Evolutionary conservation across 108 stramenopile species (phyloP).

Genomic region (Aurantiochytrium sp.): DNA sequence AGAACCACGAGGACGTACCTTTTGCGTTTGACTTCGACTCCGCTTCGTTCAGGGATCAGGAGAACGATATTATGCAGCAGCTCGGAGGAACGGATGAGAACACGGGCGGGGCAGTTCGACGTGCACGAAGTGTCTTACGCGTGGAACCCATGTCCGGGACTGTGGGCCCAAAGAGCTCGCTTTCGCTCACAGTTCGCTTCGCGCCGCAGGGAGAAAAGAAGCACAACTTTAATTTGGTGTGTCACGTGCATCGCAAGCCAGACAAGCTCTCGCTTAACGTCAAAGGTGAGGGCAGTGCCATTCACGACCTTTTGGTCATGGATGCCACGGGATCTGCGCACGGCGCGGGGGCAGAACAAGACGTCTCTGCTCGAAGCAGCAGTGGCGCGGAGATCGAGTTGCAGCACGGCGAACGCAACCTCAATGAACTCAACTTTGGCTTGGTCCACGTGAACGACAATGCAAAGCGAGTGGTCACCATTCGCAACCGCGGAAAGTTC

Average conservation of each 20-base stretch:
- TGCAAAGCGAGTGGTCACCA: slow-evolving; percentile 24
- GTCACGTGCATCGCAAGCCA: slow-evolving; percentile 44
- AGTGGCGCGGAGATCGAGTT: slow-evolving; percentile 22
- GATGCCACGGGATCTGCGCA: slow-evolving; percentile 30
- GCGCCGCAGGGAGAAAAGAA: slow-evolving; percentile 42
- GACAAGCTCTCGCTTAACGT: slow-evolving; percentile 45
- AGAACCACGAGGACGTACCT: slow-evolving; percentile 46
- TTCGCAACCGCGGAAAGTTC: slow-evolving; percentile 54
- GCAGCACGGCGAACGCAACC: background rate
- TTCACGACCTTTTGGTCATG: slow-evolving; percentile 32
- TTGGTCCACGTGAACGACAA: slow-evolving; percentile 46
- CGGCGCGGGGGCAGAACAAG: background rate
- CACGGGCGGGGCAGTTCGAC: background rate
- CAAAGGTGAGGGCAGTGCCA: slow-evolving; percentile 59
- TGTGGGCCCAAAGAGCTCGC: slow-evolving; percentile 41
- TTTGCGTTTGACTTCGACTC: slow-evolving; percentile 50
- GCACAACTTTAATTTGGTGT: slow-evolving; percentile 51
- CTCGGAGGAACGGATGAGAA: background rate
- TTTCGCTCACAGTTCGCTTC: slow-evolving; percentile 40
- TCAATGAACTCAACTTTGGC: slow-evolving; percentile 46
- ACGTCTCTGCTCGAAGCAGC: background rate
- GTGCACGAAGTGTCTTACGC: background rate
- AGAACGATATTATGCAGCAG: background rate
- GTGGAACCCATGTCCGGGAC: slow-evolving; percentile 36
- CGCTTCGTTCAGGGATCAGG: slow-evolving; percentile 18